Percentiles rank a stretch among this genome's conserved stretches.
These are phyloP conservation scores for Vigna hirtella DNA, from an alignment of 306 rosid genomes.

Conservation along the genomic window DNA sequence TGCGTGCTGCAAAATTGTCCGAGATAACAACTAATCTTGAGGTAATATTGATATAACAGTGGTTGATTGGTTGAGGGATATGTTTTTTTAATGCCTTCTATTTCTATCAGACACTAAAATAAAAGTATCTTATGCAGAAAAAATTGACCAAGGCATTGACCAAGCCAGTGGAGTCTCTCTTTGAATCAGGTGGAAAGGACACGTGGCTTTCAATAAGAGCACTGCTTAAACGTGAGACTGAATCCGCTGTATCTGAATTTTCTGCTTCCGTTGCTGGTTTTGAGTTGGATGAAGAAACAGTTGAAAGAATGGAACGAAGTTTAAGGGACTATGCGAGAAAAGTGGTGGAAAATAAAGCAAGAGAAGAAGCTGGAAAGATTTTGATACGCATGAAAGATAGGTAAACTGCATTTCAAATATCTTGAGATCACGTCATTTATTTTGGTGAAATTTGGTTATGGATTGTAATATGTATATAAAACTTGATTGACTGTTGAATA, in stretches of 20 bases:
- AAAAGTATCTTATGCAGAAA: conserved; percentile 57
- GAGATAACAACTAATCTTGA: conserved; percentile 58
- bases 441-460: conserved; percentile 26
- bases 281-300: conserved; percentile 73
- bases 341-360: conserved; percentile 78
- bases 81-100: conserved; percentile 30
- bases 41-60: conserved; percentile 53
- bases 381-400: conserved; percentile 90
- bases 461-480: background rate
- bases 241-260: conserved; percentile 59
- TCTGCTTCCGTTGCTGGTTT: conserved; percentile 62
- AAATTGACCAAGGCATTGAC: conserved; percentile 62
- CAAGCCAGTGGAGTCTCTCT: conserved; percentile 73
- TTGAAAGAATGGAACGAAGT: conserved; percentile 56
- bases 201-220: conserved; percentile 81
- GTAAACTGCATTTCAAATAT: conserved; percentile 48
- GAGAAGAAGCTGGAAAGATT: conserved; percentile 83
- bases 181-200: conserved; percentile 74
- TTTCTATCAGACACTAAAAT: conserved; percentile 32
- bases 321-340: conserved; percentile 72
- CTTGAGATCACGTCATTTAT: background rate
- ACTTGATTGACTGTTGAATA: conserved; percentile 28
- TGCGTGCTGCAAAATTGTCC: conserved; percentile 61
- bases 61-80: conserved; percentile 33
- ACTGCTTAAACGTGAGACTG: conserved; percentile 73